Percentiles rank a stretch among this genome's conserved stretches.
Evolutionary conservation across 2,329 filamentous ascomycete species (phyloP).

Genomic region (Xylariaceae sp.): DNA sequence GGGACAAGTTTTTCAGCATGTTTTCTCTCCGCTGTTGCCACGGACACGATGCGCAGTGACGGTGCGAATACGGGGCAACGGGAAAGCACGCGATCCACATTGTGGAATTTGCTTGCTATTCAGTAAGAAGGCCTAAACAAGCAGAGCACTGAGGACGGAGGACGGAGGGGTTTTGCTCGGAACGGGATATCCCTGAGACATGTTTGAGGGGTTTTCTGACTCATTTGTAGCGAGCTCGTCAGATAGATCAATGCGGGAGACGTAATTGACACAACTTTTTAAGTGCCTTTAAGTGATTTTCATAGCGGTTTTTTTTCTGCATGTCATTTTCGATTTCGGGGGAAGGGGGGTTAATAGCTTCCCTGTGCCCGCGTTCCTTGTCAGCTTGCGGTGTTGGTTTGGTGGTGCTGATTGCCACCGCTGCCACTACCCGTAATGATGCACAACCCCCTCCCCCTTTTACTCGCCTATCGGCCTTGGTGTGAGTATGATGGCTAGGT

Average conservation of each 20-base stretch:
- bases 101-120: conserved; percentile 1
- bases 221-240: conserved; percentile 11
- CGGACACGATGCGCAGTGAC: background rate
- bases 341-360: background rate
- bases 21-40: background rate
- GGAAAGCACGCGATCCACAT: background rate
- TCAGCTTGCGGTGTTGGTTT: background rate
- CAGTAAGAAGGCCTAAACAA: background rate
- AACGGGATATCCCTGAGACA: conserved; percentile 1
- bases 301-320: background rate
- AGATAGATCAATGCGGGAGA: conserved; percentile 24
- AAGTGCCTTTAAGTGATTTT: background rate
- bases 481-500: background rate
- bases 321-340: background rate
- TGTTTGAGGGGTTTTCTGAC: background rate
- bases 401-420: background rate
- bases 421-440: background rate
- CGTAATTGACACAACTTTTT: conserved; percentile 18
- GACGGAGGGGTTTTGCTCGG: background rate
- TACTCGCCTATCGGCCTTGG: too few relatives aligned
- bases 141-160: background rate
- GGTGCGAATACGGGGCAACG: background rate
- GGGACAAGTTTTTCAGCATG: conserved; percentile 2
- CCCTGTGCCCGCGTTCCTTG: background rate
- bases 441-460: too few relatives aligned